Conservation (phyloP, 768 basidiomycete genomes). For the Brasilioporus rufonigricans region DNA sequence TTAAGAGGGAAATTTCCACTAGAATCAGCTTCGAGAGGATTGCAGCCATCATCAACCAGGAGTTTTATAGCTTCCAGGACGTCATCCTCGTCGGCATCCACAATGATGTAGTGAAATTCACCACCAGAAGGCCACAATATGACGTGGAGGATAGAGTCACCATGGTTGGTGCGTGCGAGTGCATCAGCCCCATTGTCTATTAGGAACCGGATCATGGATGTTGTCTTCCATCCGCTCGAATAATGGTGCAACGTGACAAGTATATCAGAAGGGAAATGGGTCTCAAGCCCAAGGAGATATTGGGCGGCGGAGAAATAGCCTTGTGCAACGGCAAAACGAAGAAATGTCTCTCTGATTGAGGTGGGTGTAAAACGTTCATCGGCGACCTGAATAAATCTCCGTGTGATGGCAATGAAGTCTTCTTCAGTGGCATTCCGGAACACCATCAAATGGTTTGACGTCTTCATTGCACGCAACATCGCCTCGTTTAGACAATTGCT, state of each 20-base stretch:
- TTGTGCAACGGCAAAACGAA: neutral
- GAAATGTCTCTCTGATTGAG: neutral
- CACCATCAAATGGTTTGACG: neutral
- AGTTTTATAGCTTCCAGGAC: neutral
- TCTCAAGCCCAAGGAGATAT: neutral
- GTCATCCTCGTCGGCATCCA: neutral
- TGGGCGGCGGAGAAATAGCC: neutral
- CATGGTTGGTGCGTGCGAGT: neutral
- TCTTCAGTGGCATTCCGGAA: neutral
- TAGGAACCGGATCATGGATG: neutral
- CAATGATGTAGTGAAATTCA: accelerated
- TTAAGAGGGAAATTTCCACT: neutral
- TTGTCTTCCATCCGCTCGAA: neutral
- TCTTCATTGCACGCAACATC: too few species aligned
- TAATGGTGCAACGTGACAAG: neutral
- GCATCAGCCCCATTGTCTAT: neutral
- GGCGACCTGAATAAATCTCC: neutral
- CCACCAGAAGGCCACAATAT: neutral
- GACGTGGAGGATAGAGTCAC: neutral
- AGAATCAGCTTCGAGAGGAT: neutral
- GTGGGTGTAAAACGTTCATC: neutral
- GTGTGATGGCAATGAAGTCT: neutral
- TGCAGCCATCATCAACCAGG: neutral
- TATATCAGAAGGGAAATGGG: neutral
- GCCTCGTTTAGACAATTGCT: neutral